Base-by-base conservation (phyloP, 1,284 basidiomycete species). In the Apiotrichum mycotoxinovorans region DNA sequence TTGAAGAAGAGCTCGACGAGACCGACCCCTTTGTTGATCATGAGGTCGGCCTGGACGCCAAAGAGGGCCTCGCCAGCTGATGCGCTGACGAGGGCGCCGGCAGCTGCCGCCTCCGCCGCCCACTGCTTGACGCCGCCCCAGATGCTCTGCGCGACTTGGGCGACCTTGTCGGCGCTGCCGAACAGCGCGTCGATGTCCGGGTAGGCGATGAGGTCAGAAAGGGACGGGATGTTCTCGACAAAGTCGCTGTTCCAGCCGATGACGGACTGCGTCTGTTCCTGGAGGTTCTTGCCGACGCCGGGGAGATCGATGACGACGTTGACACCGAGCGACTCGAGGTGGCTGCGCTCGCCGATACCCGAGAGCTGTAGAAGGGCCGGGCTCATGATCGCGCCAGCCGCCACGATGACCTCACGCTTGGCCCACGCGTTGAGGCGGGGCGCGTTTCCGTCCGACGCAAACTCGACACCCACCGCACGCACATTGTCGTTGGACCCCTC, bases 241-340 rank as follows among this genome's bases (percentile, higher is more conserved):
- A 69, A 72, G 20, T 22, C 23, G 2, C 8, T 18, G 15, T 70
- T 73, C 37, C 44, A 35, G 3, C 30, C 18, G 64, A 72, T 27
- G 56, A 59, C 70, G 64, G 67, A 67, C 69, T 74, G 69, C 15
- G 67, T 63, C 72, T 88, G 87, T 68, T 89, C 87, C 69, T 87
- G 85, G 35, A 89, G 69, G 74, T 87, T 85, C 71, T 86, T 83
- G 1, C 88, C 88, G 53, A 91, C 88, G 17, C 59, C 55, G 56
- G 87, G 86, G 2, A 88, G 77, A 56, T 84, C 83, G 37, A 80
- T 56, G 17, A 71, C 67, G 57, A 63, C 56, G 14, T 57, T 48
- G 55, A 90, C 82, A 44, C 83, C 83, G 25, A 83, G 80, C 4
- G 70, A 69, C n/a, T 78, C 64, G 35, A 89, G 74, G 2, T 84